phyloP scores from a whole-genome alignment of 1,284 basidiomycete species.

The Laetiporus sulphureus region DNA sequence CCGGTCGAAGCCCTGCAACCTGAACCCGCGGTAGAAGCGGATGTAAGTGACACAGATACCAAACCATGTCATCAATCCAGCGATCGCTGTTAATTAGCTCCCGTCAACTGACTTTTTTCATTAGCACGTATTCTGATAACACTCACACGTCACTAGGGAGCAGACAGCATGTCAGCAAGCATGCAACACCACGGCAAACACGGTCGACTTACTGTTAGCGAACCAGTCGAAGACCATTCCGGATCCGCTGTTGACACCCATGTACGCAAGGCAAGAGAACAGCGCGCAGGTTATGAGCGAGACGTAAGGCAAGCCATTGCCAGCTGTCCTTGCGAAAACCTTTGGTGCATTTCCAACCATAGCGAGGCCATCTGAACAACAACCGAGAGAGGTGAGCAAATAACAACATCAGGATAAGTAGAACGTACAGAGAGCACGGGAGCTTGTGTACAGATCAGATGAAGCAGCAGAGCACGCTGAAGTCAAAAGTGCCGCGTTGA shows the following conservation, averaged over 20 bases:
- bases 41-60: slow-evolving; percentile 78
- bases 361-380: slow-evolving; percentile 63
- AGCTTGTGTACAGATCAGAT: slow-evolving; percentile 78
- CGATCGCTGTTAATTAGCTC: too few relatives aligned
- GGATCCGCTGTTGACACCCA: slow-evolving; percentile 51
- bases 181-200: not conserved
- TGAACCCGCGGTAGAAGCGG: slow-evolving; percentile 73
- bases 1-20: slow-evolving; percentile 69
- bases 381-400: not conserved
- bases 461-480: slow-evolving; percentile 86
- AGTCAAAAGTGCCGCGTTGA: slow-evolving; percentile 82
- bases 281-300: slow-evolving; percentile 64
- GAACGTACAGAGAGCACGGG: slow-evolving; percentile 69
- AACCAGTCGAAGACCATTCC: slow-evolving; percentile 59
- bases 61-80: slow-evolving; percentile 78
- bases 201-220: slow-evolving; percentile 39
- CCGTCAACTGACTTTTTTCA: slow-evolving; percentile 22
- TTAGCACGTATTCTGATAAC: slow-evolving; percentile 6
- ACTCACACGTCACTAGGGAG: slow-evolving; percentile 25
- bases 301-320: slow-evolving; percentile 70
- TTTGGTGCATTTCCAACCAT: slow-evolving; percentile 72
- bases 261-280: slow-evolving; percentile 72
- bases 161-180: not conserved
- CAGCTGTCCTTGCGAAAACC: slow-evolving; percentile 64
- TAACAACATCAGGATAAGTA: not conserved